Conservation (phyloP, 2,329 filamentous ascomycete species). For the Pseudogymnoascus verrucosus region DNA sequence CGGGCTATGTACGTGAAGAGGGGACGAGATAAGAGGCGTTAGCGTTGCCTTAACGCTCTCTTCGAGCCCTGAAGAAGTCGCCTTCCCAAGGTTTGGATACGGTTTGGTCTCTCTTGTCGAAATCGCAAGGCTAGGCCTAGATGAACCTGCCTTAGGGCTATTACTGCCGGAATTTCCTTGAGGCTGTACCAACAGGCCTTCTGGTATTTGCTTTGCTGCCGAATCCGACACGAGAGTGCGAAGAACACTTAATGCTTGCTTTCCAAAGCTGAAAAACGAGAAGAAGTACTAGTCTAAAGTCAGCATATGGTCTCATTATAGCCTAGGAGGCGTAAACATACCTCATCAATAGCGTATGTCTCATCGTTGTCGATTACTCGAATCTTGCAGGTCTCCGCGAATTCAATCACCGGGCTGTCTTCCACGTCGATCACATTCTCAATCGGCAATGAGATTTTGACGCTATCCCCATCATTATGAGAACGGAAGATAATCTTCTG, state of each 20-base stretch:
- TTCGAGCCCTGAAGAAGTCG: constrained; percentile 31
- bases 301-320: constrained; percentile 15
- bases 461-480: constrained; percentile 92
- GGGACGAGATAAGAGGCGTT: constrained; percentile 35
- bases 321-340: constrained; percentile 31
- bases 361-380: constrained; percentile 89
- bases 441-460: constrained; percentile 89
- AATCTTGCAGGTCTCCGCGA: constrained; percentile 89
- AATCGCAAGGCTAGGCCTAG: constrained; percentile 22
- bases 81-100: constrained; percentile 17
- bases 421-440: constrained; percentile 88
- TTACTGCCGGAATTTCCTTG: constrained; percentile 14
- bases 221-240: constrained; percentile 33
- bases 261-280: constrained; percentile 82
- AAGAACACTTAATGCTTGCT: constrained; percentile 73
- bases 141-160: constrained; percentile 16
- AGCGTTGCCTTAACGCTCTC: constrained; percentile 57
- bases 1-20: constrained; percentile 35
- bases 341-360: constrained; percentile 91
- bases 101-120: constrained; percentile 15
- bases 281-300: constrained; percentile 73
- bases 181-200: constrained; percentile 21
- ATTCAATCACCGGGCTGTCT: constrained; percentile 81
- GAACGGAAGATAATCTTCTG: constrained; percentile 93
- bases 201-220: constrained; percentile 26